phyloP scores from a whole-genome alignment of 495 filamentous ascomycete genomes.

The Neurospora tetrasperma region DNA sequence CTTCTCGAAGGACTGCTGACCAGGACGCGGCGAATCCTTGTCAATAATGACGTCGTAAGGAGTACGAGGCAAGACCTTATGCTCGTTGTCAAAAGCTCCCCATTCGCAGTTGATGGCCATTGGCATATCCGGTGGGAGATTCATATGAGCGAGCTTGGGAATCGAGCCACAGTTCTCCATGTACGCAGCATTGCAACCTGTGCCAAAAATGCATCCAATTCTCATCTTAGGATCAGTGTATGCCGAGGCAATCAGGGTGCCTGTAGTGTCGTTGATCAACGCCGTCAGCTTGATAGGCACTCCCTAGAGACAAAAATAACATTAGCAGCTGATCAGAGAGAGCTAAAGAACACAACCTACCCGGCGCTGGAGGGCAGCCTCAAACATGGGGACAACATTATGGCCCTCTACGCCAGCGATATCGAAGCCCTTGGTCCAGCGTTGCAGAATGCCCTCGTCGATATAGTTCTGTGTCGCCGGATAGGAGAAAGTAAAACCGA shows the following conservation, averaged over 20 bases:
- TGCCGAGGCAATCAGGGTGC: constrained; percentile 94
- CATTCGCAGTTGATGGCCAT: constrained; percentile 99
- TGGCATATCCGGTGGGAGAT: constrained; percentile 76
- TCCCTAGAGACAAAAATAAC: constrained; percentile 36
- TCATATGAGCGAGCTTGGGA: constrained; percentile 89
- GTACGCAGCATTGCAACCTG: constrained; percentile 96
- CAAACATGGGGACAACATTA: constrained; percentile 90
- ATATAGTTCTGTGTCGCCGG: constrained; percentile 94
- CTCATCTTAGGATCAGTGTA: constrained; percentile 88
- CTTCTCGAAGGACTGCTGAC: constrained; percentile 95
- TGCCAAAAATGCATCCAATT: constrained; percentile 98
- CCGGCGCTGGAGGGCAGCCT: constrained; percentile 67
- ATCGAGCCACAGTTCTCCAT: constrained; percentile 89
- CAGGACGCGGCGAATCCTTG: constrained; percentile 84
- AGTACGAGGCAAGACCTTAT: constrained; percentile 81
- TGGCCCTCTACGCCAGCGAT: constrained; percentile 91
- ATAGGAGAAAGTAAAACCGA: constrained; percentile 98
- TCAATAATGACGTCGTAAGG: constrained; percentile 79
- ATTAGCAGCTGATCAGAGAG: constrained; percentile 4
- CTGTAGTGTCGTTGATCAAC: constrained; percentile 95
- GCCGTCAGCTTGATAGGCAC: constrained; percentile 90
- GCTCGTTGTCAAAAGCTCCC: constrained; percentile 97
- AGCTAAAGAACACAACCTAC: constrained; percentile 37
- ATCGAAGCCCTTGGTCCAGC: constrained; percentile 99
- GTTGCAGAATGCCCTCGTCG: constrained; percentile 87